Base-by-base conservation (phyloP, 2,329 filamentous ascomycete genomes). In the Rasamsonia emersonii region DNA sequence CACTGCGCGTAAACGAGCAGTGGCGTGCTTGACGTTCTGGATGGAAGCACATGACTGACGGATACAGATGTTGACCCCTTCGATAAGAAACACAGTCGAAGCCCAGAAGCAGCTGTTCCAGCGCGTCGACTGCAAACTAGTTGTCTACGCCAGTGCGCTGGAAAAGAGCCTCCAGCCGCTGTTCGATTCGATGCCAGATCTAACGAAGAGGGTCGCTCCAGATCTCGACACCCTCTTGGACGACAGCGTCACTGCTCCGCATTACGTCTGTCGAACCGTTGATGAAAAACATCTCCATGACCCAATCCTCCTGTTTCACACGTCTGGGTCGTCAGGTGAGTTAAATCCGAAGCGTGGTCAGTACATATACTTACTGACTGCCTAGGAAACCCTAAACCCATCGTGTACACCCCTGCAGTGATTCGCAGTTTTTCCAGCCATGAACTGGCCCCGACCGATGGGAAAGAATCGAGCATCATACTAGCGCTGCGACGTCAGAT, bases 271-370 rank as follows among this genome's bases (percentile, higher is more conserved):
- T 29, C 24, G 30, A 18, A 25, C 35, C 11, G 18, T 33, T 5
- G 29, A 39, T 21, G 37, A 39, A 20, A 28, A 36, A 16, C n/a
- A 16, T 8, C 26, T 26, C 3, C n/a, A 33, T 10, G 37, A 39
- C 2, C 37, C 37, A 4, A 36, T 39, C 4, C 24, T 39, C 11
- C 17, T 30, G 9, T 16, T 39, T 8, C 37, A 39, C 9, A 39
- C 37, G 1, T 39, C 37, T n/a, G 37, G 37, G 6, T 36, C 37
- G 16, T 39, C 37, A 24, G 33, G 37, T 39, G 17, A 18, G 30
- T 36, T 2, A 1, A 25, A n/a, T n/a, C n/a, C n/a, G n/a, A n/a
- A n/a, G n/a, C n/a, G n/a, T n/a, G n/a, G n/a, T n/a, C n/a, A n/a
- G n/a, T n/a, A n/a, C n/a, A n/a, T n/a, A n/a, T n/a, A n/a, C n/a